Evolutionary conservation across 352 stramenopile genomes (phyloP), one percentile per base, ranked within the genome.

Genomic region (Pythium vanterpoolii): DNA sequence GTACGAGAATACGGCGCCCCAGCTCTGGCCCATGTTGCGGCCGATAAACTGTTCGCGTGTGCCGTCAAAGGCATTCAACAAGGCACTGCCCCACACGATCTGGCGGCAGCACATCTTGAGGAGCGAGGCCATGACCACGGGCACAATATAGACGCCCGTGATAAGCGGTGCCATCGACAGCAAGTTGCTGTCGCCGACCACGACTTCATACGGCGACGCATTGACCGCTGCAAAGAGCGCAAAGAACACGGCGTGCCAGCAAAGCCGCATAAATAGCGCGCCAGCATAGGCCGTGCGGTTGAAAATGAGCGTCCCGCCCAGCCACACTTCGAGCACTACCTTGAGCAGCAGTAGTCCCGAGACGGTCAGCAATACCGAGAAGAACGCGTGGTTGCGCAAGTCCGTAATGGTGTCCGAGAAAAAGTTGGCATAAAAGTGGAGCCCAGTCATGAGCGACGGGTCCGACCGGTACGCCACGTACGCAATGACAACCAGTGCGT

Each of bases 171-270:
- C 86, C 67, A 93, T 73, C 24, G 72, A 69, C 16, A 95, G 71
- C 64, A 92, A 74, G 48, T 85, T 69, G 38, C 63, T 72, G 39
- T 75, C 79, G 18, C 86, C 80, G 10, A 88, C 45, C 16, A 91
- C 53, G 28, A 51, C 66, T 62, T 93, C 71, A 59, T 89, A 89
- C 18, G 86, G 86, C 5, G 84, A 76, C 0, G 69, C 48, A 44
- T 91, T 90, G 28, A 95, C 69, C 23, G 74, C 71, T 13, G 71
- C 66, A 58, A 95, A 96, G 14, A 94, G 60, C 13, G 72, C 83
- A 24, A 93, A 82, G 62, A 96, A 96, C 19, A 90, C 54, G 7
- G 78, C 68, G 64, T 96, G 86, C 84, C 86, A 96, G 45, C 89
- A 66, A 23, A 96, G 68, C 9, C 86, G 81, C 11, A 60, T 36